Conservation (phyloP, 2,329 filamentous ascomycete genomes). For the Trichophyton simii region DNA sequence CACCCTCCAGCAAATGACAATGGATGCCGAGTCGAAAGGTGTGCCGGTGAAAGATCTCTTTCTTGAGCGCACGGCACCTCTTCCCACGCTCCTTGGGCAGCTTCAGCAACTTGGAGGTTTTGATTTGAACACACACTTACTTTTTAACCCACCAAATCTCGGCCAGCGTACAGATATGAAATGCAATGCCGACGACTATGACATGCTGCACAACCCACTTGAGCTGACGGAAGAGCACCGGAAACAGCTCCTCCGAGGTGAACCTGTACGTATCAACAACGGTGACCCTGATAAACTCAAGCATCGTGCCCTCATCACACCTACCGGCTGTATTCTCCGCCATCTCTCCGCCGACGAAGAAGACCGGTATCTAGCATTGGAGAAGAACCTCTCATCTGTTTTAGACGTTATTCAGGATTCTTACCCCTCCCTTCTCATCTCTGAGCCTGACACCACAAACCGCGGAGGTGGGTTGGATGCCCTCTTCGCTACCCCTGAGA, state of each 20-base stretch:
- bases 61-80: conserved; percentile 26
- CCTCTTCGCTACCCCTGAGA: conserved; percentile 33
- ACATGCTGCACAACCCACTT: conserved; percentile 26
- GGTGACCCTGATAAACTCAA: conserved; percentile 26
- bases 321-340: conserved; percentile 33
- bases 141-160: conserved; percentile 32
- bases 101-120: conserved; percentile 27
- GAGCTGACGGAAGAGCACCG: conserved; percentile 33
- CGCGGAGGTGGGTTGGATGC: conserved; percentile 34
- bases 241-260: conserved; percentile 30
- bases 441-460: conserved; percentile 33
- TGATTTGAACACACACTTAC: conserved; percentile 27
- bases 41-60: conserved; percentile 30
- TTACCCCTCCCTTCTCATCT: conserved; percentile 25
- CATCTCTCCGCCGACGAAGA: conserved; percentile 36
- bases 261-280: conserved; percentile 28
- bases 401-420: conserved; percentile 25
- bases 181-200: conserved; percentile 29
- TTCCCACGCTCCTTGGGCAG: conserved; percentile 28
- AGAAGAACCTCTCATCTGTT: conserved; percentile 24
- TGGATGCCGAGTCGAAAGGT: conserved; percentile 26
- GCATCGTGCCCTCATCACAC: conserved; percentile 33
- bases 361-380: conserved; percentile 33
- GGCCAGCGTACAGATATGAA: conserved; percentile 33
- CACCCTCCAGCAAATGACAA: conserved; percentile 28